Base-by-base conservation (phyloP, 345 rosid genomes). In the Stellera chamaejasme region DNA sequence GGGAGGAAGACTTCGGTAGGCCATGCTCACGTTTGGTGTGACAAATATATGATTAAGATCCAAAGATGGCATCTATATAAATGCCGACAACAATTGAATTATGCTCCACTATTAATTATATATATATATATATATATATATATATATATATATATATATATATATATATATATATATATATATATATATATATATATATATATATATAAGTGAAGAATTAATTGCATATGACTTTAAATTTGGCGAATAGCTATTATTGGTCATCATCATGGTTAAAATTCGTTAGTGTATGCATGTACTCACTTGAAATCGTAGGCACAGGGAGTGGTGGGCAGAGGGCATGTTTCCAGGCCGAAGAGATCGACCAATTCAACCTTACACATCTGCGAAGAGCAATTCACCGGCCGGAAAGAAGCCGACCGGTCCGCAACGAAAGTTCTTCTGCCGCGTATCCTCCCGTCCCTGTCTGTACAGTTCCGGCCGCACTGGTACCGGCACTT, bases 241-340 rank as follows among this genome's bases (percentile, higher is more conserved):
- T n/a, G 9, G 39, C 39, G 7, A 32, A 32, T 5, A 32, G 39
- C 39, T 2, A 32, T 32, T 2, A 32, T 32, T 32, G 5, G 4
- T 27, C 26, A 50, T 50, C 7, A 32, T 32, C 9, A 32, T 32
- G 39, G 7, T 32, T 0, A 3, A 32, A 52, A 28, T 12, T 2
- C 6, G 42, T 2, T 25, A 25, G 58, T 45, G 19, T n/a, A 10
- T 41, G 13, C 52, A 10, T 11, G 23, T 15, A 15, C 8, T 6
- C 71, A 81, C 91, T 83, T 79, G 75, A 73, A 82, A 57, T 82
- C 83, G 27, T 75, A 84, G 39, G 84, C 64, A 55, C 93, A 82
- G 2, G 88, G 88, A 41, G 71, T 44, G 0, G 60, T 48, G 28
- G 88, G 82, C 11, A 63, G 61, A 32, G 83, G 83, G 49, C 91